Evolutionary conservation across 2,329 filamentous ascomycete genomes (phyloP).

Genomic region (Paraphaeosphaeria minitans): DNA sequence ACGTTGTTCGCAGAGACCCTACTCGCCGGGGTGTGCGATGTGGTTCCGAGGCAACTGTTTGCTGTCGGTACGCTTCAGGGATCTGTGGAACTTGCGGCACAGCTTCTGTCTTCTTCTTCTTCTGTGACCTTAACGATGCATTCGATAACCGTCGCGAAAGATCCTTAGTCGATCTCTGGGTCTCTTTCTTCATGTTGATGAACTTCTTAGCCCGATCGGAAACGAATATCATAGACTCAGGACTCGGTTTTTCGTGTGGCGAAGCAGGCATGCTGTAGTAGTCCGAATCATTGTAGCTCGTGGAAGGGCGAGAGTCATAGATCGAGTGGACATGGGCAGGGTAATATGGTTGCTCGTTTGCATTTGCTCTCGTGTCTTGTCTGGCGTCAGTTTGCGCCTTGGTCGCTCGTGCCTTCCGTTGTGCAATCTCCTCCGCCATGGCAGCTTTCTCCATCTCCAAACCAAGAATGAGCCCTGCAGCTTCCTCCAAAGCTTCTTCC

Average conservation of each 20-base stretch:
- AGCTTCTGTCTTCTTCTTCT: constrained; percentile 16
- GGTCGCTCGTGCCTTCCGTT: constrained; percentile 27
- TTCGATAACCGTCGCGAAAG: constrained; percentile 40
- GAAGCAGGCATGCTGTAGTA: constrained; percentile 46
- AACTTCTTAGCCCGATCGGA: constrained; percentile 41
- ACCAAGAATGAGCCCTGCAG: constrained; percentile 38
- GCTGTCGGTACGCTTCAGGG: constrained; percentile 20
- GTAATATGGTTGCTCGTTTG: constrained; percentile 12
- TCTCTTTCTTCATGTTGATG: constrained; percentile 32
- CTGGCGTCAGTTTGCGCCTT: constrained; percentile 18
- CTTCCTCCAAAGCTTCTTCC: constrained; percentile 39
- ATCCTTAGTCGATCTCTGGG: constrained; percentile 31
- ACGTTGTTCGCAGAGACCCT: constrained; percentile 9
- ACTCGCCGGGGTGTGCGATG: constrained; percentile 16
- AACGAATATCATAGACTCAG: constrained; percentile 24
- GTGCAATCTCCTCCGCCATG: constrained; percentile 29
- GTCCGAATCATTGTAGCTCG: constrained; percentile 43
- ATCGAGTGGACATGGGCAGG: constrained; percentile 38
- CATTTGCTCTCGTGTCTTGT: constrained; percentile 18
- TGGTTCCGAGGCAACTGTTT: constrained; percentile 10
- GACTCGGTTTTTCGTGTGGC: constrained; percentile 30
- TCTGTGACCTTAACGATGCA: constrained; percentile 31
- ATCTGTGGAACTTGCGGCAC: constrained; percentile 30
- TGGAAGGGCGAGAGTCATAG: constrained; percentile 44
- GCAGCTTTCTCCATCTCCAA: constrained; percentile 34